Evolutionary conservation across 192 early-diverging fungal species (phyloP).

Genomic region (Coemansia sp.): DNA sequence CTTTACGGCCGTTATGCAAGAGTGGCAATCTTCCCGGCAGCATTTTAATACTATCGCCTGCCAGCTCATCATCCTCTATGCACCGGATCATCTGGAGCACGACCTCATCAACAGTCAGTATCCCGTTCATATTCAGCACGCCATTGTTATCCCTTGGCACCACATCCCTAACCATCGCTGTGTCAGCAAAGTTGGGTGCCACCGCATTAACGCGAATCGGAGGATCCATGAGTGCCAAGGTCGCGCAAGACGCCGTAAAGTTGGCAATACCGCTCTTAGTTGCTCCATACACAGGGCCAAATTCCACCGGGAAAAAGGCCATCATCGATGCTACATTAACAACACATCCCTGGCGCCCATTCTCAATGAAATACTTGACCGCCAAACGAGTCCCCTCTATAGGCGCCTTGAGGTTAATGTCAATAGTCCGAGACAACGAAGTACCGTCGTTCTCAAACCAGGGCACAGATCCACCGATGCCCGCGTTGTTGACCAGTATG

Average conservation of each 20-base stretch:
- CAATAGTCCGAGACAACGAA: constrained; percentile 59
- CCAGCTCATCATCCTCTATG: constrained; percentile 59
- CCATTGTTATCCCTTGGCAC: constrained; percentile 8
- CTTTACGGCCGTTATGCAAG: constrained; percentile 47
- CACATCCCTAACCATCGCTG: constrained; percentile 47
- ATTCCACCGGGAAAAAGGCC: constrained; percentile 58
- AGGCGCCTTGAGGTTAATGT: constrained; percentile 74
- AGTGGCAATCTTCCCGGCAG: constrained; percentile 26
- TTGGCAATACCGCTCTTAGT: constrained; percentile 73
- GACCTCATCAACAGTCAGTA: constrained; percentile 52
- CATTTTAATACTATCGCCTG: constrained; percentile 54
- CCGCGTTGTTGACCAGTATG: constrained; percentile 66
- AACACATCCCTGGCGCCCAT: constrained; percentile 60
- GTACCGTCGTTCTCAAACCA: constrained; percentile 49
- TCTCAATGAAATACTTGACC: constrained; percentile 57
- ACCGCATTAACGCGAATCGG: constrained; percentile 64
- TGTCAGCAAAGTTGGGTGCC: constrained; percentile 60
- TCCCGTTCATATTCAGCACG: constrained; percentile 24
- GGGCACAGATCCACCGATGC: constrained; percentile 48
- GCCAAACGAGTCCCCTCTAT: constrained; percentile 74
- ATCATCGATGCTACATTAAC: constrained; percentile 77
- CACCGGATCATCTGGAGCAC: constrained; percentile 58
- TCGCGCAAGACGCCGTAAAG: constrained; percentile 57
- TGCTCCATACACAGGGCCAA: constrained; percentile 70
- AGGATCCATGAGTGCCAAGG: constrained; percentile 34